Conservation (phyloP, 2,329 filamentous ascomycete species). For the Cladosporium sp. region DNA sequence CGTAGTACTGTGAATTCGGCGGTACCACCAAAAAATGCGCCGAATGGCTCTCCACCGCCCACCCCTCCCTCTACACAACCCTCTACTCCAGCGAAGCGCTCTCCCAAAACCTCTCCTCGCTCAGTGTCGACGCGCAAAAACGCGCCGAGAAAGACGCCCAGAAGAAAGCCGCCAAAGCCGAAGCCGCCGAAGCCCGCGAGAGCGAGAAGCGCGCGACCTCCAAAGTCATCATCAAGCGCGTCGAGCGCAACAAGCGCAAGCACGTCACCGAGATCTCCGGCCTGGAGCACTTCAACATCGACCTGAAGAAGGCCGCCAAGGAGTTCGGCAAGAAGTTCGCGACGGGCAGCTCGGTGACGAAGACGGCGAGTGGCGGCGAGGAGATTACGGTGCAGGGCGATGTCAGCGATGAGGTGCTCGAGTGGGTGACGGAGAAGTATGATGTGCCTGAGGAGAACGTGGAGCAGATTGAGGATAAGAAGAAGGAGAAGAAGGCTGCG, state of each 20-base stretch:
- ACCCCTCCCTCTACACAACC: constrained; percentile 71
- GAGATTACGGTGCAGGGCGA: constrained; percentile 98
- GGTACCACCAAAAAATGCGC: constrained; percentile 95
- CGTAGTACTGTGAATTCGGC: constrained; percentile 96
- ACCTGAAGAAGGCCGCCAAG: constrained; percentile 89
- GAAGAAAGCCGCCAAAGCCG: constrained; percentile 95
- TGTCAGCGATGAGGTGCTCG: constrained; percentile 89
- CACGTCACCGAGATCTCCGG: constrained; percentile 91
- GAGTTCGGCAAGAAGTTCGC: constrained; percentile 99
- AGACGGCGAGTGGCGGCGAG: constrained; percentile 73
- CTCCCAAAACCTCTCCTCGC: constrained; percentile 78
- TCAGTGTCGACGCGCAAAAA: constrained; percentile 90
- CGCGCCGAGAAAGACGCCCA: constrained; percentile 93
- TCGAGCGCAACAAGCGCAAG: constrained; percentile 98
- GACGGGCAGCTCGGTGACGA: constrained; percentile 89
- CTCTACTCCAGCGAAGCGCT: constrained; percentile 80
- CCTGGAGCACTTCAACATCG: constrained; percentile 84
- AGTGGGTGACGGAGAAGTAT: constrained; percentile 87
- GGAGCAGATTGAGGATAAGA: constrained; percentile 93
- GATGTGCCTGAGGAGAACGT: constrained; percentile 94
- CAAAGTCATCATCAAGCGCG: constrained; percentile 88
- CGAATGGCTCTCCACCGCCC: constrained; percentile 82
- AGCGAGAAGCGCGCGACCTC: constrained; percentile 79
- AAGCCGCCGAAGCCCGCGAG: constrained; percentile 80
- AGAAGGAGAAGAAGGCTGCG: constrained; percentile 65